Evolutionary conservation across 805 yeast genomes (phyloP).

Genomic region (Candida andamanensis): DNA sequence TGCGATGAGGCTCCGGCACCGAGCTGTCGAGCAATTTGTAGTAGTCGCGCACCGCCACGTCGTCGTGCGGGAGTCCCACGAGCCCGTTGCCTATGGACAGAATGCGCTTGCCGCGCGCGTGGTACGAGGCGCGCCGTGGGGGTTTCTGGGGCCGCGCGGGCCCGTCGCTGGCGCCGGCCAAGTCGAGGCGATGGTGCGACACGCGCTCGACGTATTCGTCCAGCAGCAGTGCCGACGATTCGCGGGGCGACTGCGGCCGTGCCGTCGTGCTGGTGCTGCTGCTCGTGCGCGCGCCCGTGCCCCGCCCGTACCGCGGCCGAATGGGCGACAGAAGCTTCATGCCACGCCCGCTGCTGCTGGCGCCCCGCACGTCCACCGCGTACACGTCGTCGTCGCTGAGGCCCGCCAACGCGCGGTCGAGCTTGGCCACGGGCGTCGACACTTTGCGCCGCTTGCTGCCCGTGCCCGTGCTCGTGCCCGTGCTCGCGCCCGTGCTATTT

Average conservation of each 20-base stretch:
- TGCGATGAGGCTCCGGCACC: constrained; percentile 66
- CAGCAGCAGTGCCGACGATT: no score
- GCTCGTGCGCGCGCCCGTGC: constrained; percentile 1
- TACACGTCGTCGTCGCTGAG: constrained; percentile 1
- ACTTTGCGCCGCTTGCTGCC: no score
- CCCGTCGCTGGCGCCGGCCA: constrained; percentile 12
- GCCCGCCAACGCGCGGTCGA: constrained; percentile 16
- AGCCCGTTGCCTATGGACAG: constrained; percentile 75
- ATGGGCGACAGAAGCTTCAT: constrained; percentile 12
- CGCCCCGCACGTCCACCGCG: no score
- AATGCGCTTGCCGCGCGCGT: constrained; percentile 63
- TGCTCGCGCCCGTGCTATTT: background rate
- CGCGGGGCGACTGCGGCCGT: background rate
- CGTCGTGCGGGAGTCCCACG: constrained; percentile 60
- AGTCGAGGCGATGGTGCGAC: constrained; percentile 21
- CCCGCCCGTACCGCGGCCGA: constrained; percentile 12
- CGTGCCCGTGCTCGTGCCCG: no score
- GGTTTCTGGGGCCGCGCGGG: constrained; percentile 12
- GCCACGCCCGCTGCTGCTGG: no score
- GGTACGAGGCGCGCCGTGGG: constrained; percentile 45
- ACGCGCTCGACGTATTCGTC: constrained; percentile 28
- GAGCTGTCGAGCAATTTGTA: constrained; percentile 58
- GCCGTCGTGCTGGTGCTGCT: background rate
- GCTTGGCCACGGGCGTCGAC: constrained; percentile 22
- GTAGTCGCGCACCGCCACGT: constrained; percentile 49